Percentiles rank a stretch among this genome's conserved stretches.
Conservation (phyloP, 2,329 filamentous ascomycete genomes). For the Diaporthe vexans region DNA sequence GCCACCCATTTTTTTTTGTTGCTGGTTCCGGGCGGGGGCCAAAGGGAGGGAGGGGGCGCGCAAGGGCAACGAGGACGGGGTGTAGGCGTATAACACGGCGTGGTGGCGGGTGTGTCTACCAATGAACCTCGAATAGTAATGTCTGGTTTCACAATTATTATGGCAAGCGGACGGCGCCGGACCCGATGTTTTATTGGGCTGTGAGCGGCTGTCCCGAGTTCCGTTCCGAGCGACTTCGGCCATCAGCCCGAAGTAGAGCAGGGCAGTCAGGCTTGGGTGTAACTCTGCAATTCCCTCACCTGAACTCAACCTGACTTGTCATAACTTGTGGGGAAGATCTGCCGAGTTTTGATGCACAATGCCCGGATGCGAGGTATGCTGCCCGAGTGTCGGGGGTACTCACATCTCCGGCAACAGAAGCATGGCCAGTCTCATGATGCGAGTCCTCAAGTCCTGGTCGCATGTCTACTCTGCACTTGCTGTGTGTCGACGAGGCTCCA, state of each 20-base stretch:
- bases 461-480: background rate
- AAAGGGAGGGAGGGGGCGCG: background rate
- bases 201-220: background rate
- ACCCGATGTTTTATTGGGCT: background rate
- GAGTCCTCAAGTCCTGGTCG: background rate
- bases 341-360: background rate
- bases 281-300: no score
- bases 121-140: no score
- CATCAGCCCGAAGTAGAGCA: background rate
- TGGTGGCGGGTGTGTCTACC: background rate
- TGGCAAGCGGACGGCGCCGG: background rate
- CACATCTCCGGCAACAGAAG: background rate
- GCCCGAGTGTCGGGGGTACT: background rate
- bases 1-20: background rate
- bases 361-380: background rate
- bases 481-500: background rate
- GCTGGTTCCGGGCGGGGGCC: background rate
- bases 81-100: no score
- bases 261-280: no score
- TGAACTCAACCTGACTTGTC: background rate
- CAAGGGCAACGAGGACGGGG: background rate
- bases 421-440: background rate
- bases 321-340: background rate
- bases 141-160: background rate
- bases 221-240: background rate